Conservation (phyloP, 73 alveolate species). For the Paramecium biaurelia region DNA sequence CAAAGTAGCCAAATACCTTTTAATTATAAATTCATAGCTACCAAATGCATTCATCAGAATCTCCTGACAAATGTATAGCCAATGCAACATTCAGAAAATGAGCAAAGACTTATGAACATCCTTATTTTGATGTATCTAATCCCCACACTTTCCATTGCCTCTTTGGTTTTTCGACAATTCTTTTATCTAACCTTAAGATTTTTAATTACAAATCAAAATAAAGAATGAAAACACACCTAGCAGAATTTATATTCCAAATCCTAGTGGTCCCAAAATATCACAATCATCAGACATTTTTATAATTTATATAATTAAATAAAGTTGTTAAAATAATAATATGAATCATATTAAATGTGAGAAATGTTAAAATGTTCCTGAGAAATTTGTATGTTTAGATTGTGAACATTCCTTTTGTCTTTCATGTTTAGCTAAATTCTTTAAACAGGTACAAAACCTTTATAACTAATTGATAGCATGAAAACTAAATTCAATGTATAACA, state of each 20-base stretch:
- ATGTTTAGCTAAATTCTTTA: not conserved
- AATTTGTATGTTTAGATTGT: not conserved
- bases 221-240: not conserved
- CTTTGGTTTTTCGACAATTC: not conserved
- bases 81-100: constrained; percentile 72
- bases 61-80: constrained; percentile 62
- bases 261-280: not conserved
- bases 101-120: constrained; percentile 59
- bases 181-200: not conserved
- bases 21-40: not conserved
- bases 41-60: constrained; percentile 71
- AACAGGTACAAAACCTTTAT: not conserved
- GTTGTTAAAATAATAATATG: not conserved
- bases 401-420: not conserved
- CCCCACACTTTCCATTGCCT: constrained; percentile 74
- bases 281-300: not conserved
- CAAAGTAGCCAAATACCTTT: constrained; percentile 72
- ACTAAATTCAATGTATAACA: not conserved
- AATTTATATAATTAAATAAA: not conserved
- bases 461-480: not conserved
- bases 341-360: not conserved
- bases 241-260: not conserved
- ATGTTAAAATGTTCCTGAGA: not conserved
- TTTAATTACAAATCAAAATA: not conserved
- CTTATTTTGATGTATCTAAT: constrained; percentile 72